Base-by-base conservation (phyloP, 2,329 filamentous ascomycete species). In the Diaporthe vaccinii region DNA sequence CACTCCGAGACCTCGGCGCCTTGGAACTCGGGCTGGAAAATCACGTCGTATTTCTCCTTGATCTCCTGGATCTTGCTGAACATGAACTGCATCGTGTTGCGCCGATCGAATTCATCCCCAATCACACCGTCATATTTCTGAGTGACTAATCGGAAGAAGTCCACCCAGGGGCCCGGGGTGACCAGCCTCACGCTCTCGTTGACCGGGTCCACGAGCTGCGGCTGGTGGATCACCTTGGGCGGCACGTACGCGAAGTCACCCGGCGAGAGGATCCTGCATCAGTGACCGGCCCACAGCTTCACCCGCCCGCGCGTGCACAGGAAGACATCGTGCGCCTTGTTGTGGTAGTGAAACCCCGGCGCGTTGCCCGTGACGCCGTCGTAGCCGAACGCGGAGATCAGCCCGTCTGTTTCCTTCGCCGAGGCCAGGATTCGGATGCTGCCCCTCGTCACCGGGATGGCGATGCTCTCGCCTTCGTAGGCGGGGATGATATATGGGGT, bases 241-340 rank as follows among this genome's bases (percentile, higher is more conserved):
- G 57, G 57, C 57, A 59, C 57, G 57, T 59, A 59, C 20, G 57
- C 57, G 4, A 59, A 59, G 20, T 59, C 57, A 12, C 57, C 57
- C 20, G 57, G 31, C 8, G 31, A 59, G 17, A 59, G 31, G 57
- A 59, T n/a, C 57, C 28, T 59, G 20, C 57, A 59, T 20, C 57
- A 31, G 57, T 59, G 4, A 20, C 57, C 57, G 31, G 57, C 57
- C 57, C 57, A 59, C 0, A 59, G 20, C 20, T 59, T 59, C 20
- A 59, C 15, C 31, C 57, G 57, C 5, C 57, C 57, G 4, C 22
- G 31, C 14, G 57, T 59, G 57, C 57, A 59, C 57, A 59, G 34
- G 57, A 59, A 59, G 20, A 59, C 57, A 22, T 59, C 57, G 57
- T 59, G 57, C 28, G 31, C 57, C 57, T 59, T 4, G 31, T 59